Percentiles rank a stretch among this genome's conserved stretches.
These are phyloP conservation scores for Ustilago cynodontis DNA, from an alignment of 1,284 basidiomycete genomes.

Conservation along the genomic window DNA sequence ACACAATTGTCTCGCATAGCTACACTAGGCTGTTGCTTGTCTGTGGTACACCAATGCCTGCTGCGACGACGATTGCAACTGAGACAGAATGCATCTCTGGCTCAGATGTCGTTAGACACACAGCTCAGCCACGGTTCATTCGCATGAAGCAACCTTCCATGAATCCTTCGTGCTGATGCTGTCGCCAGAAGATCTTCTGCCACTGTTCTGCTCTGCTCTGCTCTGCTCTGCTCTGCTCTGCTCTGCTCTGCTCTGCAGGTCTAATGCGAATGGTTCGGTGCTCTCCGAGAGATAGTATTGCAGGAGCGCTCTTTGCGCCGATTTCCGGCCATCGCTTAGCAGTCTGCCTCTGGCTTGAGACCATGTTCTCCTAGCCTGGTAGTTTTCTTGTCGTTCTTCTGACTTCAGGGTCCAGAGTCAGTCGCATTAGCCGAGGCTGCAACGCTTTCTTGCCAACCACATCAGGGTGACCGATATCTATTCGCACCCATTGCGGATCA, in stretches of 20 bases:
- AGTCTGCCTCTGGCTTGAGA: background rate
- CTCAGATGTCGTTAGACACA: background rate
- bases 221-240: no score
- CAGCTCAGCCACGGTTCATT: background rate
- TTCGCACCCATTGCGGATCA: background rate
- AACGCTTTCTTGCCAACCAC: background rate
- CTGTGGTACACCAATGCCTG: background rate
- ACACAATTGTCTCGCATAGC: background rate
- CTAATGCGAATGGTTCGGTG: background rate
- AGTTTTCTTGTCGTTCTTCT: background rate
- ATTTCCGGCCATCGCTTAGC: constrained; percentile 1
- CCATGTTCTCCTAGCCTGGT: background rate
- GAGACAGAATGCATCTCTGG: background rate
- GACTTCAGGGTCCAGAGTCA: background rate
- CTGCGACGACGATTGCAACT: constrained; percentile 5
- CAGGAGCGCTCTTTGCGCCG: background rate
- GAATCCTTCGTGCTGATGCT: background rate
- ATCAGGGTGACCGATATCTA: background rate
- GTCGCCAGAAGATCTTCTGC: background rate
- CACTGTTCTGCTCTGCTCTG: no score
- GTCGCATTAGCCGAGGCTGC: background rate
- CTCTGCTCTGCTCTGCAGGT: background rate
- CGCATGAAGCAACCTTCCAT: constrained; percentile 5
- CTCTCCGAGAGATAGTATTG: background rate
- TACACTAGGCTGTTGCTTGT: background rate